Evolutionary conservation across 2,329 filamentous ascomycete species (phyloP).

Genomic region (Aspergillus melleus): DNA sequence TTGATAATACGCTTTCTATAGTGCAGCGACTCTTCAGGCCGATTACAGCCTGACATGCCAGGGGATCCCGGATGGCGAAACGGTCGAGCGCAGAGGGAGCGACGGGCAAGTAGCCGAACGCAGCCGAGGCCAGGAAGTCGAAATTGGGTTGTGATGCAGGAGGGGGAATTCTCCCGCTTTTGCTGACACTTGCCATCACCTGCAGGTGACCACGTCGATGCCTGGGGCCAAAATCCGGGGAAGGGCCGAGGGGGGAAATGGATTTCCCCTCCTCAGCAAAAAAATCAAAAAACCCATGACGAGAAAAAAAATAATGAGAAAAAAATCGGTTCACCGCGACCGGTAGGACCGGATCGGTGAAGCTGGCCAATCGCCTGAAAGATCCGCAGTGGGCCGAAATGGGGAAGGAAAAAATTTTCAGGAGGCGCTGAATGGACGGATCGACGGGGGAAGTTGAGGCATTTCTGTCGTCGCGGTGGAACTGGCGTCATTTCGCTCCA

Average conservation of each 20-base stretch:
- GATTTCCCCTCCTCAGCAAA: background rate
- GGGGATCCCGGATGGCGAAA: background rate
- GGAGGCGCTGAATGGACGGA: background rate
- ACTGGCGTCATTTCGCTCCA: constrained; percentile 4
- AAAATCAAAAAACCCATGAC: background rate
- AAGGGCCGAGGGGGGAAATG: constrained; percentile 2
- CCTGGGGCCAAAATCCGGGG: constrained; percentile 17
- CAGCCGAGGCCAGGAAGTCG: background rate
- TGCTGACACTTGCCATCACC: background rate
- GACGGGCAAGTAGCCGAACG: background rate
- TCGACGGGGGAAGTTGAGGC: background rate
- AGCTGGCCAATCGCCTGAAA: constrained; percentile 4
- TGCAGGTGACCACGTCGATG: constrained; percentile 3
- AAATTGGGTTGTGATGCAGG: background rate
- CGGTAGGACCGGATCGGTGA: constrained; percentile 12
- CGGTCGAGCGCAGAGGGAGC: background rate
- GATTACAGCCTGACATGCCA: background rate
- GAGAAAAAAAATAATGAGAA: background rate
- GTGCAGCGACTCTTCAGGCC: background rate
- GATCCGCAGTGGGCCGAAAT: background rate
- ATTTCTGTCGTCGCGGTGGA: constrained; percentile 1
- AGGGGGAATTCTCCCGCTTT: background rate
- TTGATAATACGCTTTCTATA: background rate
- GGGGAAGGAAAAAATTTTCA: constrained; percentile 7
- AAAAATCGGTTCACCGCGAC: background rate